Evolutionary conservation across 768 basidiomycete species (phyloP).

Genomic region (Rhodotorula sphaerocarpa): DNA sequence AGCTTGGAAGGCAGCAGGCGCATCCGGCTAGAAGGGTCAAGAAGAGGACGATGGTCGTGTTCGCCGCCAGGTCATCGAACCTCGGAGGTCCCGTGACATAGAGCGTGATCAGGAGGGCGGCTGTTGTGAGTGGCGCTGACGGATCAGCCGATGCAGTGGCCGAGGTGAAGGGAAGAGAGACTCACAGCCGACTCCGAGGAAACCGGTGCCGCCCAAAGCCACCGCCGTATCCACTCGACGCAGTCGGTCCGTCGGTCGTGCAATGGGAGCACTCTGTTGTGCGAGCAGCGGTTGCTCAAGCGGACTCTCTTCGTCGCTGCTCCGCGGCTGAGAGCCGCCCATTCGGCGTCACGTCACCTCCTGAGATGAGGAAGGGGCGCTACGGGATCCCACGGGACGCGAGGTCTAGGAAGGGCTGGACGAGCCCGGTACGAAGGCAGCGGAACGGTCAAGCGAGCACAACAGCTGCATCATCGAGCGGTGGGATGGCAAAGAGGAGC

Average conservation of each 20-base stretch:
- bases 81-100: constrained; percentile 21
- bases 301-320: too few relatives aligned
- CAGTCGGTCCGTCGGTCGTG: constrained; percentile 9
- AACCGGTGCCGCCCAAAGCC: constrained; percentile 2
- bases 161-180: not conserved
- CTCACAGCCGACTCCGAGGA: constrained; percentile 11
- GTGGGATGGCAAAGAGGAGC: too few relatives aligned
- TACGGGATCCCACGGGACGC: too few relatives aligned
- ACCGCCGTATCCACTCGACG: constrained; percentile 3
- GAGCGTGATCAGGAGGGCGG: constrained; percentile 15
- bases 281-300: too few relatives aligned
- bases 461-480: too few relatives aligned
- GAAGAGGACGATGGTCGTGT: constrained; percentile 12
- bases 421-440: too few relatives aligned
- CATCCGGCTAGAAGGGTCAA: not conserved
- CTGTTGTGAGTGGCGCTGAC: not conserved
- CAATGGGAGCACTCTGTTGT: too few relatives aligned
- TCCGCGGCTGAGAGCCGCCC: too few relatives aligned
- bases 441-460: too few relatives aligned
- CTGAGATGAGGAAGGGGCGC: too few relatives aligned
- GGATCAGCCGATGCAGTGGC: not conserved
- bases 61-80: not conserved
- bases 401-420: too few relatives aligned
- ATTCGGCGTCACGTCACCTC: too few relatives aligned
- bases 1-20: not conserved